These are phyloP conservation scores for Saccharum spontaneum DNA, from an alignment of 176 grass and related monocot genomes.

Conservation along the genomic window DNA sequence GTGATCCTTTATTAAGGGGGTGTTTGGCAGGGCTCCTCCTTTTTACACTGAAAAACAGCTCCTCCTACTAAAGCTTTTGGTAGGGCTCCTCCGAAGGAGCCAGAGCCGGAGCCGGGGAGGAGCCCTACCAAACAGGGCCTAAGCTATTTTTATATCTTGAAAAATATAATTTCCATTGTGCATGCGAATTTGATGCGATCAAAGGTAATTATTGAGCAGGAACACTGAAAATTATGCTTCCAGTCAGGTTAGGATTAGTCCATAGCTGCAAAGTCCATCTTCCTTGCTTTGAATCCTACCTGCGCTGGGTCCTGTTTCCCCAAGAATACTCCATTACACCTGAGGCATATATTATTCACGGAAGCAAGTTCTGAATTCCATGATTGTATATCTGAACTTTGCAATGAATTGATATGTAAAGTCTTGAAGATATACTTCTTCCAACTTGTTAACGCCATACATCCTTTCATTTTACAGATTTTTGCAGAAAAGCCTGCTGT, in stretches of 20 bases:
- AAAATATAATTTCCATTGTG: not conserved
- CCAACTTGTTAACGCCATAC: not conserved
- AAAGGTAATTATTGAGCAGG: not conserved
- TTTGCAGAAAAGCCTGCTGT: conserved; percentile 98
- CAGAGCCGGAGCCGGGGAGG: too few species aligned
- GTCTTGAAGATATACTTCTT: conserved; percentile 1
- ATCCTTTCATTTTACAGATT: conserved; percentile 64
- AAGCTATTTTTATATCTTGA: not conserved
- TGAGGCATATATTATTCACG: conserved; percentile 17
- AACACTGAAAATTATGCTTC: not conserved
- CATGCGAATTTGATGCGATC: not conserved
- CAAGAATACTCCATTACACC: not conserved
- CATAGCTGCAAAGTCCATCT: not conserved
- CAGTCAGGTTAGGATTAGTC: not conserved
- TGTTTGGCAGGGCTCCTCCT: too few species aligned
- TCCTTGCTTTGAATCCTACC: not conserved
- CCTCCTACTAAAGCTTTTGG: too few species aligned
- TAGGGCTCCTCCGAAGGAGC: too few species aligned
- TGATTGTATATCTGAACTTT: conserved; percentile 10
- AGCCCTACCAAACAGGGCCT: too few species aligned
- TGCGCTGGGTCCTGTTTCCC: conserved; percentile 5
- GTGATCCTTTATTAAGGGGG: not conserved
- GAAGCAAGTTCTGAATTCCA: conserved; percentile 7
- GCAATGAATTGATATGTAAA: not conserved
- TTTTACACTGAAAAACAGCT: too few species aligned